These are phyloP conservation scores for Gracilaria domingensis DNA, from an alignment of 23 red algal genomes.

Conservation along the genomic window DNA sequence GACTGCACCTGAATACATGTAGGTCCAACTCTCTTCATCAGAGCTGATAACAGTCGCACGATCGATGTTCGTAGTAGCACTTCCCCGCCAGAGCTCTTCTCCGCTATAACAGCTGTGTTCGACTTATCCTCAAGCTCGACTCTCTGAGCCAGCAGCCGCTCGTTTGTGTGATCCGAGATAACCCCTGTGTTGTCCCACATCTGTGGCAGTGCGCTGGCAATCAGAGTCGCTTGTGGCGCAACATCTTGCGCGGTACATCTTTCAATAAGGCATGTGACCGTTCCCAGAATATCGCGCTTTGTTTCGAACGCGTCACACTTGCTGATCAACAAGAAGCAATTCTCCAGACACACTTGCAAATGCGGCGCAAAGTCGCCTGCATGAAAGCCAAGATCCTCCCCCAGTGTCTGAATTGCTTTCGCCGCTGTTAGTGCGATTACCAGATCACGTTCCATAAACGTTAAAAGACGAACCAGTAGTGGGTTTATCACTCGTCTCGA, in stretches of 20 bases:
- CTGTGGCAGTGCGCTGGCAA: conserved; percentile 38
- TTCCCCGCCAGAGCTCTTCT: conserved; percentile 59
- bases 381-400: conserved; percentile 69
- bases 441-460: conserved; percentile 34
- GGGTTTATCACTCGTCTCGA: conserved; percentile 45
- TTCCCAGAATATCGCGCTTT: conserved; percentile 68
- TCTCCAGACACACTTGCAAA: conserved; percentile 28
- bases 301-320: conserved; percentile 48
- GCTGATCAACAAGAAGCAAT: conserved; percentile 36
- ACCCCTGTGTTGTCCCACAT: conserved; percentile 55
- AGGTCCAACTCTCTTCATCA: conserved; percentile 50
- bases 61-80: conserved; percentile 47
- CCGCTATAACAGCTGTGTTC: not conserved
- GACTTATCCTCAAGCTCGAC: not conserved
- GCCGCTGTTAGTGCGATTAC: conserved; percentile 69
- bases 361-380: conserved; percentile 52
- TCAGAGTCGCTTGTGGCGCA: conserved; percentile 1
- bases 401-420: conserved; percentile 62
- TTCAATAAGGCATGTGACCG: conserved; percentile 32
- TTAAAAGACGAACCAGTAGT: conserved; percentile 37
- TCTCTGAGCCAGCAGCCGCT: not conserved
- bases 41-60: conserved; percentile 39
- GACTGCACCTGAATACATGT: conserved; percentile 2
- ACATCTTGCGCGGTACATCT: conserved; percentile 7
- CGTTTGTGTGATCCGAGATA: conserved; percentile 26